Evolutionary conservation across 225 moss, liverwort and hornwort genomes (phyloP), one percentile per base, ranked within the genome.

Genomic region (Antitrichia curtipendula): DNA sequence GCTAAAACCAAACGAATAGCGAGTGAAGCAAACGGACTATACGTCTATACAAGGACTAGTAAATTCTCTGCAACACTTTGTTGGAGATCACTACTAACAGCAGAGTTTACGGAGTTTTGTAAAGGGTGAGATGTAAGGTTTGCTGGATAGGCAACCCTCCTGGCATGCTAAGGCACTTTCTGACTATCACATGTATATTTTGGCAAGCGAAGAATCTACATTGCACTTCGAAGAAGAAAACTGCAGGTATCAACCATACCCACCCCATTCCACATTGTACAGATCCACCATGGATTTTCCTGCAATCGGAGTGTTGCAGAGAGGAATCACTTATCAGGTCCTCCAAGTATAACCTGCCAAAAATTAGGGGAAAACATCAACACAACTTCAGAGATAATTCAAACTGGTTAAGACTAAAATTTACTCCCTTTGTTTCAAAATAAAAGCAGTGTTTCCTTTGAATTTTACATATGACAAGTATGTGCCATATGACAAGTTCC

Each of bases 261-360:
- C 47, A 76, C 82, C 83, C 64, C 84, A 83, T 86, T 82, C 86
- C 53, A 89, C 85, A 84, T 80, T 80, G 59, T 81, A 86, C 87
- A 88, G 73, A 83, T 79, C 70, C 82, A 84, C 28, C 69, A 57
- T 69, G 69, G 12, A 27, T 45, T 78, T 75, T 28, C 56, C 65
- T 47, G 81, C 84, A 68, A 60, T 81, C 81, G 59, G 36, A 74
- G 60, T 58, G 4, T 31, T 32, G 76, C 23, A 49, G 61, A 29
- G 57, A 85, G 54, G 57, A 61, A 66, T 90, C 79, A 90, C 25
- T 77, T 58, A 70, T 79, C 88, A 90, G 92, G 92, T 25, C 92
- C 92, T 82, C 90, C 90, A 85, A 92, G 90, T 86, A 88, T 77
- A 54, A 92, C 84, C 90, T 92, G 92, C 69, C 54, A 86, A 80